A percentile compares a stretch with the other conserved stretches of the same genome.
Evolutionary conservation across 176 grass and related monocot genomes (phyloP).

Genomic region (Aegilops tauschii): DNA sequence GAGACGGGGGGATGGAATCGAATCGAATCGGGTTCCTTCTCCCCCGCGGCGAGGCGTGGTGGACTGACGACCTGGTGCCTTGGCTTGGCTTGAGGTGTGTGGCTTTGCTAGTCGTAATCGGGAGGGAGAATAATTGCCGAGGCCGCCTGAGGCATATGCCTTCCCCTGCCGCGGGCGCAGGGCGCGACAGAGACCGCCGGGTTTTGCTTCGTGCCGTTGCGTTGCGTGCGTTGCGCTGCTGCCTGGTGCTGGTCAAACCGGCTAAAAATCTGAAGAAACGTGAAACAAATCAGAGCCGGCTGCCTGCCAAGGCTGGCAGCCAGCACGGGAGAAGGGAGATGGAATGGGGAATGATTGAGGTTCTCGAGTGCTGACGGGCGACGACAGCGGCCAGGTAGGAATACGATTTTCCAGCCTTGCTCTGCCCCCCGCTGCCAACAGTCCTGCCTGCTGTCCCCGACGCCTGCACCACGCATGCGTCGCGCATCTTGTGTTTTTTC

Average conservation of each 20-base stretch:
- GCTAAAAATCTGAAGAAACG: neutral
- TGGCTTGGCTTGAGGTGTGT: neutral
- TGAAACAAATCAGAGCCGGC: neutral
- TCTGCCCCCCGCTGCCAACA: neutral
- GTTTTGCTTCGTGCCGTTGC: neutral
- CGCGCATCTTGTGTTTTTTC: neutral
- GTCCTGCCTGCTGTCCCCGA: neutral
- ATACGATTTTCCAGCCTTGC: constrained; percentile 13
- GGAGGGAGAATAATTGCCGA: constrained; percentile 18
- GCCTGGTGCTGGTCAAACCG: neutral
- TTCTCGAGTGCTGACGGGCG: neutral
- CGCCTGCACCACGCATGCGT: neutral
- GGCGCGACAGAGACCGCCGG: neutral
- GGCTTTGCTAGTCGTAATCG: neutral
- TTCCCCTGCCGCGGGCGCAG: neutral
- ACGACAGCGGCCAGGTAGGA: neutral
- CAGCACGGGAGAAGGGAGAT: too few species aligned
- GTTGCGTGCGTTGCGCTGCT: neutral
- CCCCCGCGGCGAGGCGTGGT: neutral
- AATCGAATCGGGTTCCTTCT: constrained; percentile 26
- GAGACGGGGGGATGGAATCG: neutral
- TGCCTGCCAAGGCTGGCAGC: too few species aligned
- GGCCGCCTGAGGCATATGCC: neutral
- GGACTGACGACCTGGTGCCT: neutral
- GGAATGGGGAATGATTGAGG: neutral